A percentile compares a stretch with the other conserved stretches of the same genome.
phyloP scores from a whole-genome alignment of 106 monocot species.

The Agapanthus africanus region DNA sequence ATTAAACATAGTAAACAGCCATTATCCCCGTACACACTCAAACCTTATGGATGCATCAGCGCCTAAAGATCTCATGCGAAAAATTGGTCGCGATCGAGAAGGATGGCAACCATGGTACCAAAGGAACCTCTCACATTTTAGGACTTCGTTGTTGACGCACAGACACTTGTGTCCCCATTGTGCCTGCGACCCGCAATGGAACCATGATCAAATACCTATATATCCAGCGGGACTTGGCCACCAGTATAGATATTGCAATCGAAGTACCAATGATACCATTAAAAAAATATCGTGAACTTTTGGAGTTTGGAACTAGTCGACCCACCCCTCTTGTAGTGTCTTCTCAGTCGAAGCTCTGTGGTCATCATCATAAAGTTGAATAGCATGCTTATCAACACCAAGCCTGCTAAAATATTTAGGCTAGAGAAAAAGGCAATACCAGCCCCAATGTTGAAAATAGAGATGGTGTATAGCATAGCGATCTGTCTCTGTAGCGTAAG shows the following conservation, averaged over 20 bases:
- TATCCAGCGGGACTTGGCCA: conserved; percentile 15
- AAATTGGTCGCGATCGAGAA: conserved; percentile 27
- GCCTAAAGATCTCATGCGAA: conserved; percentile 32
- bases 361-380: conserved; percentile 35
- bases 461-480: too few relatives aligned
- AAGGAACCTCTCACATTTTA: conserved; percentile 30
- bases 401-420: conserved; percentile 14
- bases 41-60: too few relatives aligned
- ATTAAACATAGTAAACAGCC: too few relatives aligned
- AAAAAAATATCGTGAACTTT: conserved; percentile 16
- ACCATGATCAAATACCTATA: conserved; percentile 26
- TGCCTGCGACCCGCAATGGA: conserved; percentile 20
- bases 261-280: conserved; percentile 13
- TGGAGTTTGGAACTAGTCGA: conserved; percentile 7
- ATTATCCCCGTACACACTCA: too few relatives aligned
- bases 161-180: conserved; percentile 15
- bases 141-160: conserved; percentile 17
- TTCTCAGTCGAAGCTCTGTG: conserved; percentile 21
- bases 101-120: conserved; percentile 35
- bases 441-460: too few relatives aligned
- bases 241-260: conserved; percentile 20
- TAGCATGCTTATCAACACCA: conserved; percentile 24
- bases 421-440: conserved; percentile 27
- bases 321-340: conserved; percentile 19
- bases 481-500: too few relatives aligned